Evolutionary conservation across 1,139 yeast species (phyloP), one percentile per base, ranked within the genome.

Genomic region (Debaryomyces coudertii): DNA sequence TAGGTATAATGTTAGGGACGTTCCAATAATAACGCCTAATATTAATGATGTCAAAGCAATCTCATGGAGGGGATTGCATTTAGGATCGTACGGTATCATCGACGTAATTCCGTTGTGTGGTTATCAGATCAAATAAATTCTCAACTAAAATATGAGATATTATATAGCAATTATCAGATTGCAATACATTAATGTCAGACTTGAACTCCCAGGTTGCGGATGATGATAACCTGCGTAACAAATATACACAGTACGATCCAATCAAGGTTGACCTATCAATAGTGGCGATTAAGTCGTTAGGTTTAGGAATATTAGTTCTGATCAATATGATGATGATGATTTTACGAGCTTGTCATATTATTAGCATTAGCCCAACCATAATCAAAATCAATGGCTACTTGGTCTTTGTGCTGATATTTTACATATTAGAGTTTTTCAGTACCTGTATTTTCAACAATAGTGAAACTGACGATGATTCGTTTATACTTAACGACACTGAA

Each of bases 341-440:
- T n/a, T 43, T 53, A 25, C 40, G 44, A 23, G 11, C 35, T 6
- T 30, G 30, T 12, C 35, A 43, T 9, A 24, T 37, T 15, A 30
- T 36, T n/a, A n/a, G 34, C 8, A 15, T 23, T 6, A 42, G 40
- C 5, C 12, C 29, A 29, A 40, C 18, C 8, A 30, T 36, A 14
- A 9, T 41, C 4, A 46, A 45, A 34, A 37, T 60, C 23, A 50
- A 54, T 42, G 16, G 80, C 1, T 90, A 86, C 61, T 53, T 86
- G 16, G 61, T 76, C 16, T 66, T 77, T 4, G 63, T 88, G 16
- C 65, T 85, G 1, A 20, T 76, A 0, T 93, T 93, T 68, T 98
- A 93, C 63, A 77, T 87, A 56, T 62, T 90, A 27, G 99, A 93
- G 65, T 93, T 85, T 63, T 78, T 79, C 57, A 77, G 82, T 43